phyloP scores from a whole-genome alignment of 2,329 filamentous ascomycete genomes.

The Teratosphaeria nubilosa region DNA sequence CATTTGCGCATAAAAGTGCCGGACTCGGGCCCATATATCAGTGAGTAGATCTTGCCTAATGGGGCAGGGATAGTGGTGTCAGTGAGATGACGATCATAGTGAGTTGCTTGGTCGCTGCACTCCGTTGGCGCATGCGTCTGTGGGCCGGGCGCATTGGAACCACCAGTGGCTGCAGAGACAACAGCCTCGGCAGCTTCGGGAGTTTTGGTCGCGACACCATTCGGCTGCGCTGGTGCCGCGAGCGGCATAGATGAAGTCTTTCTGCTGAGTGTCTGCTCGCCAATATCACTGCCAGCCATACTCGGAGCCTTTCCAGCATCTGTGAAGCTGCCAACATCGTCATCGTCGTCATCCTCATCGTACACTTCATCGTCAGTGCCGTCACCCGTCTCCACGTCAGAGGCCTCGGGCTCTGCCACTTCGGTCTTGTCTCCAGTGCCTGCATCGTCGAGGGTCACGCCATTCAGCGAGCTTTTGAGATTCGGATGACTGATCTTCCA shows the following conservation, averaged over 20 bases:
- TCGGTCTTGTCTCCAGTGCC: conserved; percentile 84
- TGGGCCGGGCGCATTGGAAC: conserved; percentile 73
- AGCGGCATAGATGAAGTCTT: conserved; percentile 56
- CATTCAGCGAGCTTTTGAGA: conserved; percentile 81
- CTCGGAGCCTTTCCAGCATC: conserved; percentile 43
- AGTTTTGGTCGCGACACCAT: conserved; percentile 24
- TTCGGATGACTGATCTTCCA: conserved; percentile 96
- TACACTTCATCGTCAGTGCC: conserved; percentile 69
- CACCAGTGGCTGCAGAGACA: conserved; percentile 31
- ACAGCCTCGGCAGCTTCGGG: conserved; percentile 28
- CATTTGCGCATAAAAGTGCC: conserved; percentile 77
- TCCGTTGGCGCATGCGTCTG: conserved; percentile 71
- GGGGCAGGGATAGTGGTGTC: conserved; percentile 83
- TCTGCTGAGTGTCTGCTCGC: conserved; percentile 44
- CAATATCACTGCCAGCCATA: conserved; percentile 43
- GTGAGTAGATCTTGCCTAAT: conserved; percentile 78
- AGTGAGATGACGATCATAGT: conserved; percentile 76
- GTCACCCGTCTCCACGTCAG: conserved; percentile 41
- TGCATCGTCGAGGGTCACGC: conserved; percentile 66
- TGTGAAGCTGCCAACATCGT: conserved; percentile 48
- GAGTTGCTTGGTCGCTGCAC: conserved; percentile 65
- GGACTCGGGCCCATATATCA: conserved; percentile 77
- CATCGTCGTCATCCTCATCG: conserved; percentile 67
- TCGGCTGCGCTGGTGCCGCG: conserved; percentile 26
- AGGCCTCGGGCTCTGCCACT: conserved; percentile 55